Evolutionary conservation across 257 asterid genomes (phyloP).

Genomic region (Anisodus acutangulus): DNA sequence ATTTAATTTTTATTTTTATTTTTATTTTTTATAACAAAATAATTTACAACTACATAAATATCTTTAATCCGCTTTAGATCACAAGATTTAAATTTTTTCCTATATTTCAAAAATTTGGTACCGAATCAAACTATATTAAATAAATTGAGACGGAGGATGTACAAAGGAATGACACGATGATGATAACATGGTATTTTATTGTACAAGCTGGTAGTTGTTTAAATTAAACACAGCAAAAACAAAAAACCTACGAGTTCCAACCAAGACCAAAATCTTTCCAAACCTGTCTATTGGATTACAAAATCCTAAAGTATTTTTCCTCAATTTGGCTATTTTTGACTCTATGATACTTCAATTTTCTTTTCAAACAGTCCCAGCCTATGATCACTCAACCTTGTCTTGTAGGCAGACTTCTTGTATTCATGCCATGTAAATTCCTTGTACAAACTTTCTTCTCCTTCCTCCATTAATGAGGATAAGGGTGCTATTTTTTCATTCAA

Average conservation of each 20-base stretch:
- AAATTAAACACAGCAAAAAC: background rate
- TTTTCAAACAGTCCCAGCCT: conserved; percentile 23
- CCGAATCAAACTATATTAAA: too few species aligned
- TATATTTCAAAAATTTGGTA: too few species aligned
- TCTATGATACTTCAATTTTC: background rate
- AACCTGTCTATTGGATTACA: conserved; percentile 27
- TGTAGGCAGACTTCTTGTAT: conserved; percentile 38
- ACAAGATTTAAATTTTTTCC: too few species aligned
- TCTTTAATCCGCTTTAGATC: too few species aligned
- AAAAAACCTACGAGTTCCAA: background rate
- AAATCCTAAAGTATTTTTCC: conserved; percentile 9
- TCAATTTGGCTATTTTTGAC: background rate
- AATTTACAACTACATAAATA: too few species aligned
- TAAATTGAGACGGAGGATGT: background rate
- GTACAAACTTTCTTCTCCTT: conserved; percentile 36
- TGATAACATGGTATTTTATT: conserved; percentile 32
- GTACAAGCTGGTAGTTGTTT: conserved; percentile 4
- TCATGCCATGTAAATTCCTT: conserved; percentile 39
- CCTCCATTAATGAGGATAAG: conserved; percentile 31
- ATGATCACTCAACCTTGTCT: conserved; percentile 31
- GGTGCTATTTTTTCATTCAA: conserved; percentile 36
- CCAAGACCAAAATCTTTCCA: conserved; percentile 21
- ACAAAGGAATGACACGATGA: conserved; percentile 25
- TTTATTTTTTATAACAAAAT: too few species aligned
- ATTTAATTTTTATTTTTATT: too few species aligned